Evolutionary conservation across 441 rosid species (phyloP).

Genomic region (Isatis lusitanica): DNA sequence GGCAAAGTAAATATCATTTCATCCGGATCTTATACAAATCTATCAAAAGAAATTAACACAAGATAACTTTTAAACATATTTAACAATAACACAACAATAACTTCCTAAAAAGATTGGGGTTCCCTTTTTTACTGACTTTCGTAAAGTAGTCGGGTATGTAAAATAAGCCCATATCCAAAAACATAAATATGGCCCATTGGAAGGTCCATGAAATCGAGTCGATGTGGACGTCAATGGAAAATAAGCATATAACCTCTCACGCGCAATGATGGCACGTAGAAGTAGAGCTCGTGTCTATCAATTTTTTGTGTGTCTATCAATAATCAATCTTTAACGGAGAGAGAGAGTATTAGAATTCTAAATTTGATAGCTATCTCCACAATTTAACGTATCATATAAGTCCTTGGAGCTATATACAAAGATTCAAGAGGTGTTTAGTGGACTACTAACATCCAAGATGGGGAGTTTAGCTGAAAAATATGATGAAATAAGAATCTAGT

Average conservation of each 20-base stretch:
- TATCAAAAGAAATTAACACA: no score
- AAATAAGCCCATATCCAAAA: slow-evolving; percentile 1
- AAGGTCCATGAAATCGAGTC: background rate
- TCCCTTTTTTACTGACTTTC: no score
- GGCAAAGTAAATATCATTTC: no score
- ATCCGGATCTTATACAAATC: no score
- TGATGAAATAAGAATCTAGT: background rate
- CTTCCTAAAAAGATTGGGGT: no score
- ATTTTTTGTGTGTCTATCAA: no score
- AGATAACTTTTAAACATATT: no score
- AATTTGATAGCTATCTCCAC: background rate
- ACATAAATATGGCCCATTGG: background rate
- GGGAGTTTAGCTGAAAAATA: background rate
- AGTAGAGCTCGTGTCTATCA: background rate
- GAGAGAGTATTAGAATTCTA: background rate
- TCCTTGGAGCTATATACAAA: background rate
- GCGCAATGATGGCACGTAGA: background rate
- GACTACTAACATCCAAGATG: background rate
- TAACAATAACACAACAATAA: no score
- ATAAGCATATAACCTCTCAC: background rate
- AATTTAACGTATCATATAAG: background rate
- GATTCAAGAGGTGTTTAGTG: background rate
- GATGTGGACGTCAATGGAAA: background rate
- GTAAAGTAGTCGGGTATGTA: background rate
- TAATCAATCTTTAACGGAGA: background rate